Percentiles rank a stretch among this genome's conserved stretches.
Conservation (phyloP, 2,329 filamentous ascomycete species). For the Fusarium hostae region DNA sequence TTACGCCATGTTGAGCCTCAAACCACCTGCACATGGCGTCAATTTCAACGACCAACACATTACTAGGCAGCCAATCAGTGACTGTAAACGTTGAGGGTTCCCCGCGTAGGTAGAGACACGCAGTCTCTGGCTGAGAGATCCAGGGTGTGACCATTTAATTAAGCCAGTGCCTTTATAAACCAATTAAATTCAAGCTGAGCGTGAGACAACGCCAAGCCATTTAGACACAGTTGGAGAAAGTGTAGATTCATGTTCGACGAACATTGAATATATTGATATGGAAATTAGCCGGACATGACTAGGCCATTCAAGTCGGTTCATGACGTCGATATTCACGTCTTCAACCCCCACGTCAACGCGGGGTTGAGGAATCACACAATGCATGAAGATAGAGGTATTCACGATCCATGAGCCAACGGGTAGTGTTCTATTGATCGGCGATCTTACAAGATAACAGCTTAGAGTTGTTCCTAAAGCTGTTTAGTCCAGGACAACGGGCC, state of each 20-base stretch:
- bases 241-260: neutral
- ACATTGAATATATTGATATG: neutral
- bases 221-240: neutral
- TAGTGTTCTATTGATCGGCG: neutral
- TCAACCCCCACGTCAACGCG: neutral
- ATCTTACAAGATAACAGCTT: neutral
- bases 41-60: constrained; percentile 1
- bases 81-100: neutral
- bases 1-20: constrained; percentile 32
- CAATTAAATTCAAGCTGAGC: neutral
- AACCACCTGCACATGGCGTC: constrained; percentile 8
- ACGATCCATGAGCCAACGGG: neutral
- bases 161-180: neutral
- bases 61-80: constrained; percentile 17
- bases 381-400: neutral
- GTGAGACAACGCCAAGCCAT: neutral
- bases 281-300: constrained; percentile 2
- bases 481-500: constrained; percentile 6
- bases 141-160: neutral
- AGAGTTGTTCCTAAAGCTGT: neutral
- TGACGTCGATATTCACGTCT: neutral
- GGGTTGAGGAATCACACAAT: neutral
- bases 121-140: neutral
- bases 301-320: neutral
- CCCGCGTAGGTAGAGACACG: neutral